Evolutionary conservation across 306 rosid species (phyloP).

Genomic region (Malus sieversii): DNA sequence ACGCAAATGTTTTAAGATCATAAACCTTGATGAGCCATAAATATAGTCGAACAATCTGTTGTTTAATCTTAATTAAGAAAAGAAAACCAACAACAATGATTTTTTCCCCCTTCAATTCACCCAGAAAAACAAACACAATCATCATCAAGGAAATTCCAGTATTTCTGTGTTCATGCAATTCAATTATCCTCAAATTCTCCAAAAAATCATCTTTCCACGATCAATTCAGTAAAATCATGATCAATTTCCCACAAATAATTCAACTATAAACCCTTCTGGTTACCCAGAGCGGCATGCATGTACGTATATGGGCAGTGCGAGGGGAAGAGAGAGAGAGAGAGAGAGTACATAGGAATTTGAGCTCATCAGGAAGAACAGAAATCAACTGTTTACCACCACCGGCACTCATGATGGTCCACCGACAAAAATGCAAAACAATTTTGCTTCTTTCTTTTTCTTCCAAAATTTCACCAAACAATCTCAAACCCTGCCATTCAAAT

Average conservation of each 20-base stretch:
- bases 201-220: background rate
- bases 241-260: background rate
- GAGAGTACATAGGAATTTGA: constrained; percentile 59
- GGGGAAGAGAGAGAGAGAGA: background rate
- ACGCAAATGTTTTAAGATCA: background rate
- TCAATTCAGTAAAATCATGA: background rate
- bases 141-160: background rate
- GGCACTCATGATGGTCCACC: constrained; percentile 49
- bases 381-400: constrained; percentile 34
- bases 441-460: background rate
- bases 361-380: constrained; percentile 69
- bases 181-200: background rate
- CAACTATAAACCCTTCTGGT: background rate
- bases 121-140: background rate
- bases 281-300: background rate
- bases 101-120: background rate
- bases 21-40: background rate
- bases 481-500: constrained; percentile 6
- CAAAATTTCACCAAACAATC: constrained; percentile 12
- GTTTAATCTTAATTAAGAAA: background rate
- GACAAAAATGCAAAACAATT: background rate
- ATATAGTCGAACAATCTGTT: background rate
- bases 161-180: background rate
- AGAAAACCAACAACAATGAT: background rate
- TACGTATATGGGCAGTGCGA: background rate